These are phyloP conservation scores for Talaromyces sp. DNA, from an alignment of 2,329 filamentous ascomycete genomes.

Conservation along the genomic window DNA sequence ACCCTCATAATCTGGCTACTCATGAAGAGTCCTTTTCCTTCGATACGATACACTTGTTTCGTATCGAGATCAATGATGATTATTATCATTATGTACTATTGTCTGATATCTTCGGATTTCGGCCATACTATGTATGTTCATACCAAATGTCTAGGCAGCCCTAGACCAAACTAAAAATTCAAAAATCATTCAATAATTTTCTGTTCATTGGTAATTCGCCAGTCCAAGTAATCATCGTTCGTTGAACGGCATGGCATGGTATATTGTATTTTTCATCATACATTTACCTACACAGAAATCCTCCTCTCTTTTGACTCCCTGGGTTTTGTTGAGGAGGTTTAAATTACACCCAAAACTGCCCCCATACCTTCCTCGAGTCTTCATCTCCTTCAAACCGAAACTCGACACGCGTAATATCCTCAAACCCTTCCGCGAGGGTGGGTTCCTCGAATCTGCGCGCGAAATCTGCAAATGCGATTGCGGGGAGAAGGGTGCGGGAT, in stretches of 20 bases:
- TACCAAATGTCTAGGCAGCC: slow-evolving; percentile 10
- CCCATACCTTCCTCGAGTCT: slow-evolving; percentile 69
- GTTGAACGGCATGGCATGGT: no score
- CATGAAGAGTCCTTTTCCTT: not conserved
- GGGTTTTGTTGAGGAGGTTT: not conserved
- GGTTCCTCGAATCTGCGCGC: slow-evolving; percentile 70
- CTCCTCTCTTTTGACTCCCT: not conserved
- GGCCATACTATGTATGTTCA: not conserved
- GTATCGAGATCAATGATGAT: not conserved
- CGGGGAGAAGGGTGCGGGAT: slow-evolving; percentile 67
- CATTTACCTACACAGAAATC: no score
- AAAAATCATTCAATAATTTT: not conserved
- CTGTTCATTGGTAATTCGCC: not conserved
- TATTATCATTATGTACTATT: slow-evolving; percentile 2
- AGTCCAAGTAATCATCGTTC: not conserved
- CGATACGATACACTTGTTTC: not conserved
- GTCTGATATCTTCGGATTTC: not conserved
- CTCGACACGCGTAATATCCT: slow-evolving; percentile 70
- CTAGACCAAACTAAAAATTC: slow-evolving; percentile 13
- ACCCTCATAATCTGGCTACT: slow-evolving; percentile 6
- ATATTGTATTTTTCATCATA: no score
- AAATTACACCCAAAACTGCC: slow-evolving; percentile 63
- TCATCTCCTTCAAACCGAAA: slow-evolving; percentile 71
- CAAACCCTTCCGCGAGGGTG: slow-evolving; percentile 71
- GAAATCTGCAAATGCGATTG: slow-evolving; percentile 76